A percentile compares a stretch with the other conserved stretches of the same genome.
phyloP scores from a whole-genome alignment of 2,329 filamentous ascomycete genomes.

The Sphaerulina vaccinii region DNA sequence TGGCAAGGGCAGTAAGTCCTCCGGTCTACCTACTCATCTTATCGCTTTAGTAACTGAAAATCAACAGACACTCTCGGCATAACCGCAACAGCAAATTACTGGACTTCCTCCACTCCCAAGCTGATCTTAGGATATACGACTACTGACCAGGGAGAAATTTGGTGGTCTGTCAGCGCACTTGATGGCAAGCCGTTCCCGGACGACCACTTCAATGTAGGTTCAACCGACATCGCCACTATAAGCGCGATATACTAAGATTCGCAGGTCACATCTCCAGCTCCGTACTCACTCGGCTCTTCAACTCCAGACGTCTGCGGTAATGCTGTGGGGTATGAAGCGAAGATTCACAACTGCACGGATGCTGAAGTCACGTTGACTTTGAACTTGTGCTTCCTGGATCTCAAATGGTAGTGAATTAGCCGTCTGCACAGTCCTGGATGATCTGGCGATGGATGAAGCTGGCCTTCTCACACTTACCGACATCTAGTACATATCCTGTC shows the following conservation, averaged over 20 bases:
- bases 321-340: slow-evolving; percentile 15
- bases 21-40: background rate
- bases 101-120: slow-evolving; percentile 13
- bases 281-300: background rate
- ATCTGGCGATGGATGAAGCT: background rate
- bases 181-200: slow-evolving; percentile 12
- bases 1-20: background rate
- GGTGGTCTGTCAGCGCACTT: slow-evolving; percentile 13
- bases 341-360: slow-evolving; percentile 27
- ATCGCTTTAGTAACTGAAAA: background rate
- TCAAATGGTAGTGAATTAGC: background rate
- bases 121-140: slow-evolving; percentile 13
- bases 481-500: too few relatives aligned
- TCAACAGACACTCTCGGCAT: slow-evolving; percentile 32
- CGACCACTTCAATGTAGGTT: slow-evolving; percentile 13
- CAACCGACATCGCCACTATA: background rate
- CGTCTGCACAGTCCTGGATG: too few relatives aligned
- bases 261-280: slow-evolving; percentile 3
- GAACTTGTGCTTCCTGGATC: background rate
- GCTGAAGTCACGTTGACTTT: slow-evolving; percentile 23
- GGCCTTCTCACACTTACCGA: too few relatives aligned
- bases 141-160: slow-evolving; percentile 6
- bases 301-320: slow-evolving; percentile 15
- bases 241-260: background rate
- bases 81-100: slow-evolving; percentile 24